Evolutionary conservation across 2,329 filamentous ascomycete genomes (phyloP).

Genomic region (Colletotrichum caudatum): DNA sequence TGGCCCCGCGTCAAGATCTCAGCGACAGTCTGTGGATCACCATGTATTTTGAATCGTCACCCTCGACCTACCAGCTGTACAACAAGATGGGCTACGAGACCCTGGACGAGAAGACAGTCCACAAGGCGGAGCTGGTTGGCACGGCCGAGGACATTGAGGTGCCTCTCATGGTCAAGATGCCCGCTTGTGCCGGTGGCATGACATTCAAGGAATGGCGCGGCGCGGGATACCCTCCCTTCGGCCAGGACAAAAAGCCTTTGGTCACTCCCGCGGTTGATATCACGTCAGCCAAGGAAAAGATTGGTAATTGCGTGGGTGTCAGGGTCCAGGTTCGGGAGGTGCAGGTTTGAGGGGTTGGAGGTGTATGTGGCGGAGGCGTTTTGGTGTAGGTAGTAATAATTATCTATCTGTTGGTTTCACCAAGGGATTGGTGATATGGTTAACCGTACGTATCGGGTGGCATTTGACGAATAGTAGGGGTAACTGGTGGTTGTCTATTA

Average conservation of each 20-base stretch:
- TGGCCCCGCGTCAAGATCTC: conserved; percentile 43
- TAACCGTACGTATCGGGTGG: too few relatives aligned
- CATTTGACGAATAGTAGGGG: too few relatives aligned
- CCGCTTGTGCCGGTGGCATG: conserved; percentile 48
- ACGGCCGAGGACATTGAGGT: conserved; percentile 53
- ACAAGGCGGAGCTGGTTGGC: conserved; percentile 52
- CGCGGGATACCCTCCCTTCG: conserved; percentile 38
- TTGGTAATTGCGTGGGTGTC: conserved; percentile 10
- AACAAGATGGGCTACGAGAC: conserved; percentile 59
- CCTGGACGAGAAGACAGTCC: conserved; percentile 55
- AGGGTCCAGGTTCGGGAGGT: conserved; percentile 37
- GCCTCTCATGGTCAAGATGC: conserved; percentile 58
- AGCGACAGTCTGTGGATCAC: conserved; percentile 54
- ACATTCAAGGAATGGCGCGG: conserved; percentile 52
- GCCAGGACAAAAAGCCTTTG: conserved; percentile 28
- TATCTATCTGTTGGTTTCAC: too few relatives aligned
- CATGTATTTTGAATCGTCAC: conserved; percentile 61
- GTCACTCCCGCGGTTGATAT: conserved; percentile 3
- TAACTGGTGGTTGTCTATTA: too few relatives aligned
- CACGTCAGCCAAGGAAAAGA: conserved; percentile 7
- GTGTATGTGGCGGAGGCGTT: conserved; percentile 14
- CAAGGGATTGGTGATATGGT: too few relatives aligned
- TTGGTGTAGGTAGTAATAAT: conserved; percentile 5
- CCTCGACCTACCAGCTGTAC: conserved; percentile 57
- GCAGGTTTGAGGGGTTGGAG: conserved; percentile 11